Base-by-base conservation (phyloP, 1,139 yeast genomes). In the Yueomyces sp. region DNA sequence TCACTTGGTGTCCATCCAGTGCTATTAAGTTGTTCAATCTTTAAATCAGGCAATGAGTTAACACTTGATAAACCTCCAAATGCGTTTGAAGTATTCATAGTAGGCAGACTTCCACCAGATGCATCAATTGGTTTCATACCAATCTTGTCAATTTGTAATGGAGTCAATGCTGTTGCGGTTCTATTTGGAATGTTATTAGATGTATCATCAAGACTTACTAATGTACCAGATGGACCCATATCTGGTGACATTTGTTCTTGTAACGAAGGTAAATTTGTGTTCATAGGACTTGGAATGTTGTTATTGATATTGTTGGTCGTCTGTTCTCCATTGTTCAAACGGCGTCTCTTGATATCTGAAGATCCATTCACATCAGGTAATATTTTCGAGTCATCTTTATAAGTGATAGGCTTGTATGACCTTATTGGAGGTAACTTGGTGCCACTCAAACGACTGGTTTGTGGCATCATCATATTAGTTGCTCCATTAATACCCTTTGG, bases 331-430 rank as follows among this genome's bases (percentile, higher is more conserved):
- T 36, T 36, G 37, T 42, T 42, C 26, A 51, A 30, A 27, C 50
- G 51, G 27, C 54, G 50, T 37, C 51, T 50, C 40, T 53, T 53
- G 7, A 41, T 36, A 33, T 8, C 4, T 6, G 48, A 54, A 32
- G 40, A 40, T 3, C 40, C 46, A 36, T 52, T 47, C 9, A 6
- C 9, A 6, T 29, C 8, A 9, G 8, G 6, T 11, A 5, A 5
- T 9, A 4, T 9, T 26, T 45, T 44, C 38, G 49, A 50, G 3
- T 51, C 49, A 9, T 51, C 47, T 38, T 55, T 50, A 30, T 45
- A 47, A 2, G 59, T 56, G 27, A 56, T 52, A 1, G 60, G 60
- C 36, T 52, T 53, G 43, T 56, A 56, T 2, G 57, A 45, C 34
- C 49, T 51, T 7, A 52, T 27, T 9, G 56, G 50, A 7, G 57